These are phyloP conservation scores for Fusarium sp. DNA, from an alignment of 2,329 filamentous ascomycete genomes.

Conservation along the genomic window DNA sequence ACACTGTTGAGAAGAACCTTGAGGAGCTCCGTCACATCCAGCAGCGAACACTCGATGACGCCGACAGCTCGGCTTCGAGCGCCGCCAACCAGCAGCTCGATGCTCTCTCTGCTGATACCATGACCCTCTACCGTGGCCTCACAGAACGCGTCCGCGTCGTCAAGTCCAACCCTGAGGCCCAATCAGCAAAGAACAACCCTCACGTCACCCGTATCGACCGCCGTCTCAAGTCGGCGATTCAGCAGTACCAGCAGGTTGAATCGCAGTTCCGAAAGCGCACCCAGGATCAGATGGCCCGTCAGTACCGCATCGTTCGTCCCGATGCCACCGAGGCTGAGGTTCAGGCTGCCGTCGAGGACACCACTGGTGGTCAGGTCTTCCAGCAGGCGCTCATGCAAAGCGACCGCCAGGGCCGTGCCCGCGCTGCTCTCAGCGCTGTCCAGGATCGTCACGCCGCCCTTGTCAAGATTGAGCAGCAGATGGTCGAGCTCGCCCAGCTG, in stretches of 20 bases:
- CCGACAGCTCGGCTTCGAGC: slow-evolving; percentile 75
- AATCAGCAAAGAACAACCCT: slow-evolving; percentile 76
- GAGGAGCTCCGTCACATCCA: slow-evolving; percentile 78
- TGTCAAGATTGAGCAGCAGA: slow-evolving; percentile 90
- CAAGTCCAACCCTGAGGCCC: slow-evolving; percentile 83
- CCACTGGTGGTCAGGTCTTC: slow-evolving; percentile 82
- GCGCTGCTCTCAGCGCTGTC: slow-evolving; percentile 81
- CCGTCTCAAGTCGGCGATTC: slow-evolving; percentile 82
- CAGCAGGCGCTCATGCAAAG: slow-evolving; percentile 86
- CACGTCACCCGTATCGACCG: slow-evolving; percentile 87
- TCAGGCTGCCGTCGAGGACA: slow-evolving; percentile 78
- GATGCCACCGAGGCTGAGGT: slow-evolving; percentile 84
- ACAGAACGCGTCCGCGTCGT: slow-evolving; percentile 82
- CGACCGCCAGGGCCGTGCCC: slow-evolving; percentile 83
- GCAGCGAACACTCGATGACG: slow-evolving; percentile 76
- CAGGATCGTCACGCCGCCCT: slow-evolving; percentile 86
- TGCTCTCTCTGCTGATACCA: slow-evolving; percentile 79
- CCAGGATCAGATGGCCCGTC: slow-evolving; percentile 85
- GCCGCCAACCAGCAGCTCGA: slow-evolving; percentile 77
- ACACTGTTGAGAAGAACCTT: slow-evolving; percentile 78
- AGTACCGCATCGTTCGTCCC: slow-evolving; percentile 89
- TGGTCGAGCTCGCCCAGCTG: slow-evolving; percentile 86
- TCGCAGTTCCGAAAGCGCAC: slow-evolving; percentile 82
- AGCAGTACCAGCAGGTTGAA: slow-evolving; percentile 84
- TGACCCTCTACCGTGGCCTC: slow-evolving; percentile 82